These are phyloP conservation scores for Fagopyrum esculentum DNA, from an alignment of 148 eudicot species.

Conservation along the genomic window DNA sequence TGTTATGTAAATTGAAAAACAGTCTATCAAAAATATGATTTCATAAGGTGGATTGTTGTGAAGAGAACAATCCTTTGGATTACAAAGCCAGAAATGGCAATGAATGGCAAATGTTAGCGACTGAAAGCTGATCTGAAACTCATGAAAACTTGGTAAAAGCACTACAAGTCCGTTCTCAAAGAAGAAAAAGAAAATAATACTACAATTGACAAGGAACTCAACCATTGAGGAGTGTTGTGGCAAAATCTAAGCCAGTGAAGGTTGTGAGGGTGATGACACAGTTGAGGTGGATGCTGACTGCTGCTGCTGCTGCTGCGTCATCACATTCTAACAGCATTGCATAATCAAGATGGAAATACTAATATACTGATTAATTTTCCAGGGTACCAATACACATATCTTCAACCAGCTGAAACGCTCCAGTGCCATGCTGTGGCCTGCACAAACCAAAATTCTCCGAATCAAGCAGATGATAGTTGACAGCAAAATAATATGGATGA, in stretches of 20 bases:
- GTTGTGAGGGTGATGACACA: slow-evolving; percentile 5
- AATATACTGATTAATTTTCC: slow-evolving; percentile 25
- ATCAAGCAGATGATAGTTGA: neutral
- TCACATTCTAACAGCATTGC: slow-evolving; percentile 1
- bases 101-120: neutral
- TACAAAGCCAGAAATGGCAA: neutral
- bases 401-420: slow-evolving; percentile 83
- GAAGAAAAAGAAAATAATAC: neutral
- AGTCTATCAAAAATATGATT: too few relatives aligned
- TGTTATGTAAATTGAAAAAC: too few relatives aligned
- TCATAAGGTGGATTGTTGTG: too few relatives aligned
- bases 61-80: neutral
- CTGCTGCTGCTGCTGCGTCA: too few relatives aligned
- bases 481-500: neutral
- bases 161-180: neutral
- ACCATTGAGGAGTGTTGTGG: neutral
- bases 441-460: slow-evolving; percentile 8
- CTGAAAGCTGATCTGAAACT: neutral
- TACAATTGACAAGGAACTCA: neutral
- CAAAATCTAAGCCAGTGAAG: neutral
- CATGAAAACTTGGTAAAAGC: neutral
- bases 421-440: slow-evolving; percentile 92
- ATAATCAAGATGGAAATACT: neutral
- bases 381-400: slow-evolving; percentile 80
- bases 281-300: neutral